Base-by-base conservation (phyloP, 1,284 basidiomycete genomes). In the Apiotrichum veenhuisii region DNA sequence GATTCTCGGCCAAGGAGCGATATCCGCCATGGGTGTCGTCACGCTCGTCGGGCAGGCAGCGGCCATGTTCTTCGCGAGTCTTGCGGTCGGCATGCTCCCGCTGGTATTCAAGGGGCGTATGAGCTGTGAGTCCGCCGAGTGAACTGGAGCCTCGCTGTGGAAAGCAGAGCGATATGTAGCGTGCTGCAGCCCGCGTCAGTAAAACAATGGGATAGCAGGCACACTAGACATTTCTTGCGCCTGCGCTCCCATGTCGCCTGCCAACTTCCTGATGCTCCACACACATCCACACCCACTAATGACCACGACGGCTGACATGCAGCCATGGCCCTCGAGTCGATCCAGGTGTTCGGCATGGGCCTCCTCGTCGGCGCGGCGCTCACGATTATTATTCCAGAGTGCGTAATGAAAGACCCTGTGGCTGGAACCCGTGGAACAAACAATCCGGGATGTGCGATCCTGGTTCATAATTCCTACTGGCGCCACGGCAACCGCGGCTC, bases 311-410 rank as follows among this genome's bases (percentile, higher is more conserved):
- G n/a, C n/a, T n/a, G n/a, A n/a, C n/a, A n/a, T n/a, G n/a, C 51
- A 68, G 73, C 89, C 82, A 81, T 77, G 74, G 71, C 58, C 74
- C 74, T 89, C 54, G 83, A 85, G 41, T 79, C 81, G 30, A 77
- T 91, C 36, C 85, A 85, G 11, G 83, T 83, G 37, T 73, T 91
- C 25, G 87, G 89, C 23, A 87, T 87, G 30, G 92, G 92, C n/a
- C 77, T 96, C 20, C 81, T 96, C 25, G 82, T 95, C 25, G 92
- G 92, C 17, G 88, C 91, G 8, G 91, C 91, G 0, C 77, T 96
- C 63, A 89, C 90, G 12, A 85, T 96, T 30, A 90, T 96, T 68
- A 87, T 96, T 55, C 92, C 92, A 22, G 92, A 96, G 89, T 90
- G 73, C 69, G 87, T 68, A 10, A n/a, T n/a, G n/a, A n/a, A n/a